phyloP scores from a whole-genome alignment of 257 asterid species.

The Primulina eburnea region DNA sequence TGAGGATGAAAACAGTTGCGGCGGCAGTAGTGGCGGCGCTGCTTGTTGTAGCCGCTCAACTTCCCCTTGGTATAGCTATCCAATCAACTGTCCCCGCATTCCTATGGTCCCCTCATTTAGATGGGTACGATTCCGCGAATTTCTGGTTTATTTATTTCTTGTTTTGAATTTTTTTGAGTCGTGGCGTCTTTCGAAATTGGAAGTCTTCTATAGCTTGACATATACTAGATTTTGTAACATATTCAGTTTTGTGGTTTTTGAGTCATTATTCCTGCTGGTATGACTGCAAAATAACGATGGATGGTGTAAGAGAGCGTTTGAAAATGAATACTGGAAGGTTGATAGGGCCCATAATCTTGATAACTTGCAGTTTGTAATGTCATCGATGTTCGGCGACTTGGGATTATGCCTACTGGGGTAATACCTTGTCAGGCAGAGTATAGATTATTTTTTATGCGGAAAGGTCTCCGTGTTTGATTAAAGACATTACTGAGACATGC shows the following conservation, averaged over 20 bases:
- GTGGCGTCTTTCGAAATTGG: background rate
- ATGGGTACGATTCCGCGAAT: conserved; percentile 42
- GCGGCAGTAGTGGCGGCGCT: conserved; percentile 35
- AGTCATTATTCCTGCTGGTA: background rate
- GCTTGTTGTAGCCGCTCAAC: conserved; percentile 41
- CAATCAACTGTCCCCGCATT: conserved; percentile 49
- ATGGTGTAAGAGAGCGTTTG: background rate
- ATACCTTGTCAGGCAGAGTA: background rate
- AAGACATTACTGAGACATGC: background rate
- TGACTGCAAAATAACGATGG: background rate
- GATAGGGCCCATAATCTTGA: background rate
- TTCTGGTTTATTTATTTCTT: background rate
- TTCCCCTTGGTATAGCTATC: conserved; percentile 28
- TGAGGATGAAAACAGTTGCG: conserved; percentile 35
- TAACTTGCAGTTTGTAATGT: background rate
- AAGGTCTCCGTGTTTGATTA: background rate
- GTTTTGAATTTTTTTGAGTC: background rate
- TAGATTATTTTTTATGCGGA: background rate
- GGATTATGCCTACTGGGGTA: background rate
- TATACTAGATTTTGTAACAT: background rate
- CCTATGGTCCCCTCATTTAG: conserved; percentile 56
- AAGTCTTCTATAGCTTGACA: background rate
- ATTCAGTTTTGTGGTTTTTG: background rate
- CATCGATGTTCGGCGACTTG: background rate
- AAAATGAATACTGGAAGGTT: background rate